Evolutionary conservation across 2,329 filamentous ascomycete species (phyloP), one percentile per base, ranked within the genome.

Genomic region (Juglanconis sp.): DNA sequence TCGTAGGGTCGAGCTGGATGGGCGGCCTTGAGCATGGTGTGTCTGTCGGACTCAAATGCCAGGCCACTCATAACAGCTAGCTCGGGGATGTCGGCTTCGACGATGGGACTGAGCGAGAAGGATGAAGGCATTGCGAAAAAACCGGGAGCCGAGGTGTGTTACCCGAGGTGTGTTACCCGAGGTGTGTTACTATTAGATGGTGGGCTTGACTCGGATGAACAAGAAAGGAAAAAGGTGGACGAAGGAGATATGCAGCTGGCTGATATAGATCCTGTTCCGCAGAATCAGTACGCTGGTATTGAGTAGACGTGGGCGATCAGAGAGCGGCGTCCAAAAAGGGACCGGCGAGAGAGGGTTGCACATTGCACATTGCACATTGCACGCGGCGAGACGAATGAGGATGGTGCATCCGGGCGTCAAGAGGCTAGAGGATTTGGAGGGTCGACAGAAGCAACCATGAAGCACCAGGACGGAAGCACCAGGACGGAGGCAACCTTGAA

Each of bases 1-100:
- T 66, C 63, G 51, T 68, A 68, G 3, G 68, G 61, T 66, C 57
- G 71, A 69, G 66, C 70, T 69, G 57, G 65, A 66, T 64, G 56
- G 30, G 62, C 59, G n/a, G 65, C 56, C 59, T 72, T 74, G 63
- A 76, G 67, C 65, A 72, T 65, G 2, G 73, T 74, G 48, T 76
- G 71, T 17, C 63, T 58, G 53, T 67, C 68, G 58, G 56, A 63
- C 49, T 63, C 61, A 52, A 76, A 77, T 49, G 72, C 70, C 32
- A 68, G 66, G 53, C 68, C 65, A 55, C 68, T 64, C 62, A 73
- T 66, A 10, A 64, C 57, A 36, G 71, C 57, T 61, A 77, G 68
- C n/a, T 58, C 59, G 5, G 69, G 64, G 38, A 72, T 63, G 62
- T 77, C 74, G 5, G 50, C 50, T 5, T 57, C 36, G 15, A 56